Conservation (phyloP, 495 filamentous ascomycete genomes). For the Podospora didyma region DNA sequence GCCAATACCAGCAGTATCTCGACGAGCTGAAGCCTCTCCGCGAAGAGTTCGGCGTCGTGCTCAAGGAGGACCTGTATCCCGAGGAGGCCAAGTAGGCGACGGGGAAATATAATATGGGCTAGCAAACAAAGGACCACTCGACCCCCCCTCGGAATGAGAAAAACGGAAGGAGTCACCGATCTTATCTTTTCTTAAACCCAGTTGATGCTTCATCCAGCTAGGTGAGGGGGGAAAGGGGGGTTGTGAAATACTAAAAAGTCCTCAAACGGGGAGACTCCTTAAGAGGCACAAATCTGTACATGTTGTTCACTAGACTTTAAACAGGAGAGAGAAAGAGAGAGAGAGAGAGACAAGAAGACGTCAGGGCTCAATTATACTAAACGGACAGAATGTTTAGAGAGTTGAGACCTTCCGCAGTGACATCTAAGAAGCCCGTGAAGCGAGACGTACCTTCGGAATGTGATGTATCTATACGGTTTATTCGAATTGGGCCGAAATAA, state of each 20-base stretch:
- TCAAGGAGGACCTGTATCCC: slow-evolving; percentile 95
- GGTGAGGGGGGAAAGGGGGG: not conserved
- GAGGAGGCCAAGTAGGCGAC: slow-evolving; percentile 50
- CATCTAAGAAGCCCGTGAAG: too few relatives aligned
- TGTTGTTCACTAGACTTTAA: slow-evolving; percentile 6
- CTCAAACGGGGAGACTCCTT: not conserved
- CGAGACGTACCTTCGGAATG: too few relatives aligned
- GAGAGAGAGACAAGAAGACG: too few relatives aligned
- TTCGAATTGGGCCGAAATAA: too few relatives aligned
- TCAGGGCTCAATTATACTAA: not conserved
- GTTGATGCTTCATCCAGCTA: too few relatives aligned
- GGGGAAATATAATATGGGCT: not conserved
- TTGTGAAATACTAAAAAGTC: not conserved
- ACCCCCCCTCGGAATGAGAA: not conserved
- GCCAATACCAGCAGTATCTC: slow-evolving; percentile 97
- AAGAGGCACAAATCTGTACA: slow-evolving; percentile 3
- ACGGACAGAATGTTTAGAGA: not conserved
- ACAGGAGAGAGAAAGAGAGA: not conserved
- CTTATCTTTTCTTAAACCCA: too few relatives aligned
- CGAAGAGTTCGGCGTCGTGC: slow-evolving; percentile 84
- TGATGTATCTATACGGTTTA: too few relatives aligned
- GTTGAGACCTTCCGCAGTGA: not conserved
- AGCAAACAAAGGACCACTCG: not conserved
- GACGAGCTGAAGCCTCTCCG: slow-evolving; percentile 85
- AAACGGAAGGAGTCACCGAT: too few relatives aligned